Evolutionary conservation across 805 yeast species (phyloP).

Genomic region (Yarrowia sp.): DNA sequence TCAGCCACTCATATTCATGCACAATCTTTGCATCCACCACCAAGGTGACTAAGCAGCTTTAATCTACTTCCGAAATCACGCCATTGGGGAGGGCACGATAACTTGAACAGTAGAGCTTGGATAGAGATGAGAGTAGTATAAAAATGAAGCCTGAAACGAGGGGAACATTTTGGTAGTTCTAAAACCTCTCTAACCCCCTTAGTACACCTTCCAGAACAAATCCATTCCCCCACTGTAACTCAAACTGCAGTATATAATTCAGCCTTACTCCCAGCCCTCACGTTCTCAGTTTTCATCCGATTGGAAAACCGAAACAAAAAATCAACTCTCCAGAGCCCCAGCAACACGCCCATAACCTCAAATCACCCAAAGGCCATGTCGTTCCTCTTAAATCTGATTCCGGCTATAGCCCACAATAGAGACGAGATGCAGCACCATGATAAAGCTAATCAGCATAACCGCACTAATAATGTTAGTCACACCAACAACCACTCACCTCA

Average conservation of each 20-base stretch:
- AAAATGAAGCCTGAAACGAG: background rate
- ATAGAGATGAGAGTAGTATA: no score
- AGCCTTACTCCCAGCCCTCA: background rate
- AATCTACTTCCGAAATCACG: constrained; percentile 8
- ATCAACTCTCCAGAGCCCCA: background rate
- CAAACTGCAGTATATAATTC: background rate
- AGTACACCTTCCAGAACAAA: no score
- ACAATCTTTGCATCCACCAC: background rate
- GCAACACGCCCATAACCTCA: background rate
- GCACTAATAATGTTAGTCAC: background rate
- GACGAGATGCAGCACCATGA: background rate
- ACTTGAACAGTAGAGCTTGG: no score
- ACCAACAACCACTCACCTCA: background rate
- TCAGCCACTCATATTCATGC: no score
- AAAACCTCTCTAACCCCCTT: no score
- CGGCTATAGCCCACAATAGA: background rate
- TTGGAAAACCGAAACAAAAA: background rate
- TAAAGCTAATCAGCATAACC: no score
- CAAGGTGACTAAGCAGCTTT: constrained; percentile 17
- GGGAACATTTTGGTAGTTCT: no score
- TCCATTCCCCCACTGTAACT: no score
- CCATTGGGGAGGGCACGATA: background rate
- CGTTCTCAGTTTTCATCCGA: background rate
- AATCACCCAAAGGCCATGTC: background rate
- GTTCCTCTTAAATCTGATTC: constrained; percentile 5